phyloP scores from a whole-genome alignment of 2,329 filamentous ascomycete genomes.

The Sclerotinia sclerotiorum region DNA sequence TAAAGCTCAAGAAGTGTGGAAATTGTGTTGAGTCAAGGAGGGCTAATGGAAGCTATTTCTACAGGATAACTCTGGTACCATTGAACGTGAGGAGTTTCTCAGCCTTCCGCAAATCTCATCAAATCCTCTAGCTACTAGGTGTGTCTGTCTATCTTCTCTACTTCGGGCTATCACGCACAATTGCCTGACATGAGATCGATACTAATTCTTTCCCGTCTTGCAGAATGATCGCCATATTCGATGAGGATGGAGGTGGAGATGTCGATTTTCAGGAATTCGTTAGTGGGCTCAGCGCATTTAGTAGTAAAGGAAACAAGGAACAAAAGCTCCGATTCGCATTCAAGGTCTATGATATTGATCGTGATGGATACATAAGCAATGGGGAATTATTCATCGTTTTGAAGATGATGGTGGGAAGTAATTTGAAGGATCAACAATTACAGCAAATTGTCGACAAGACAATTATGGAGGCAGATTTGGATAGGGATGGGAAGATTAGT shows the following conservation, averaged over 20 bases:
- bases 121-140: conserved; percentile 95
- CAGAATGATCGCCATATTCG: conserved; percentile 98
- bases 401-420: conserved; percentile 99
- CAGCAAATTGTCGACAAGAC: conserved; percentile 99
- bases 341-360: conserved; percentile 99
- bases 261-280: conserved; percentile 99
- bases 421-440: conserved; percentile 97
- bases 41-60: conserved; percentile 17
- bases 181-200: not conserved
- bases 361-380: conserved; percentile 97
- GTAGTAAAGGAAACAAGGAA: conserved; percentile 97
- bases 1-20: not conserved
- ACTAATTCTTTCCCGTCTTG: not conserved
- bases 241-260: conserved; percentile 95
- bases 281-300: conserved; percentile 90
- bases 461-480: conserved; percentile 98
- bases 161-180: not conserved
- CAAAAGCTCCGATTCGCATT: conserved; percentile 98
- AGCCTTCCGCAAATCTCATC: conserved; percentile 96
- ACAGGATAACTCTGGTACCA: conserved; percentile 95
- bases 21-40: not conserved
- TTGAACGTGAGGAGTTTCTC: conserved; percentile 97
- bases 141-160: conserved; percentile 21
- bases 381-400: conserved; percentile 98
- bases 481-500: conserved; percentile 96